Evolutionary conservation across 1,284 basidiomycete genomes (phyloP), one percentile per base, ranked within the genome.

Genomic region (Apiotrichum veenhuisii): DNA sequence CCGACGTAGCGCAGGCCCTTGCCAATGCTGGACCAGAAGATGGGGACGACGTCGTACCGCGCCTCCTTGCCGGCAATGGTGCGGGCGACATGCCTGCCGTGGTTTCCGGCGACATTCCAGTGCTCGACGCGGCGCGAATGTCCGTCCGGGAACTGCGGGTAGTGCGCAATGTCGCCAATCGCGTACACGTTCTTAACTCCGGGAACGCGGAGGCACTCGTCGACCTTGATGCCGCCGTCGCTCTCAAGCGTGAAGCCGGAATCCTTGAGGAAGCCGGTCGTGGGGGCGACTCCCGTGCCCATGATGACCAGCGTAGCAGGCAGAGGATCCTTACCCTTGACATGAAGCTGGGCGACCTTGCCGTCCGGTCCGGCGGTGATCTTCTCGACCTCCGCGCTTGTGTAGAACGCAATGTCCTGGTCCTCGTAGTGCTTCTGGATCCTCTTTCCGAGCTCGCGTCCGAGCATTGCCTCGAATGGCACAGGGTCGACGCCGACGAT

Each of bases 101-200:
- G 88, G 73, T 91, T 91, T 42, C 86, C 84, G 22, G 88, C 88
- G 58, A 90, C 87, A 83, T 88, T 73, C 57, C 72, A 71, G 60
- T 59, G 54, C 57, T 54, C 62, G 43, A 59, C 58, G 33, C 59
- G 51, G 51, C 58, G 54, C 9, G 38, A 20, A 55, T 71, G 66
- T 50, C 72, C 70, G 40, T 68, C 66, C 10, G 79, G 79, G 30
- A 77, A 76, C 66, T 88, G 85, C 4, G 88, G 87, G 72, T 89
- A 91, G 53, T 85, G 81, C 1, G 91, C 91, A 67, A 96, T 93
- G 77, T 96, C 92, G 49, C 91, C 93, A 57, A 95, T 84, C 7
- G 93, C 93, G 72, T 84, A 97, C 8, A 96, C 84, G 64, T 85
- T 78, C 14, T 72, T 73, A 65, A 81, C 67, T 67, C 83, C 76